These are phyloP conservation scores for Coleophoma crateriformis DNA, from an alignment of 2,329 filamentous ascomycete species.

Conservation along the genomic window DNA sequence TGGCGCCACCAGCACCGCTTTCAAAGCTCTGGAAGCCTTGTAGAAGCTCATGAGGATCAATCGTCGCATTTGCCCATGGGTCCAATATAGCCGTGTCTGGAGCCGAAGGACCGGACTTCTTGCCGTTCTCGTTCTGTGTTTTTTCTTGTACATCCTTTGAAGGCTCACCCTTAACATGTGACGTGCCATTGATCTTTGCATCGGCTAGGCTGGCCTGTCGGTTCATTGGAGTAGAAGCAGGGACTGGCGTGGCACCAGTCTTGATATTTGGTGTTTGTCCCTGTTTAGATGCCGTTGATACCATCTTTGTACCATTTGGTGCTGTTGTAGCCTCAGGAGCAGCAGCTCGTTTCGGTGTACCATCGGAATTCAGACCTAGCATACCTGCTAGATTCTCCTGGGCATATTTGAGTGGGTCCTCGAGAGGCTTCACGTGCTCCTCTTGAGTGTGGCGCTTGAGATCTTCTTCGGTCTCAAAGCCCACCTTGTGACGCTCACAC, in stretches of 20 bases:
- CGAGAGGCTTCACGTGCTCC: constrained; percentile 50
- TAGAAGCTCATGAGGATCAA: constrained; percentile 49
- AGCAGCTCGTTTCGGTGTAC: constrained; percentile 20
- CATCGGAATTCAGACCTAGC: constrained; percentile 48
- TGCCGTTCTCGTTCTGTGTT: constrained; percentile 18
- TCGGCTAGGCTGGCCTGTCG: constrained; percentile 40
- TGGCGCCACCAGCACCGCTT: constrained; percentile 37
- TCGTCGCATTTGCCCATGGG: constrained; percentile 38
- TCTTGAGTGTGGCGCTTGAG: constrained; percentile 49
- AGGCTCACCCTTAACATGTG: constrained; percentile 10
- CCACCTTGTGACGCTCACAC: constrained; percentile 44
- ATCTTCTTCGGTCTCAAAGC: constrained; percentile 49
- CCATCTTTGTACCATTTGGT: constrained; percentile 29
- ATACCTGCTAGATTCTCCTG: constrained; percentile 42
- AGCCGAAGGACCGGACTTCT: constrained; percentile 21
- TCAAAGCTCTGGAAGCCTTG: constrained; percentile 35
- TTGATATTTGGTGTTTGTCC: constrained; percentile 38
- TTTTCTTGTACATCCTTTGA: constrained; percentile 12
- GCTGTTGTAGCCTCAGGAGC: constrained; percentile 14
- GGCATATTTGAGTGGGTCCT: constrained; percentile 49
- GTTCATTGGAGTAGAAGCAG: constrained; percentile 42
- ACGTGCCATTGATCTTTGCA: constrained; percentile 26
- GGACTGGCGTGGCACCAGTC: constrained; percentile 21
- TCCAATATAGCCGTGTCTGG: constrained; percentile 13
- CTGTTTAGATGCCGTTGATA: constrained; percentile 19